Evolutionary conservation across 2,329 filamentous ascomycete genomes (phyloP).

Genomic region (Passalora sequoiae): DNA sequence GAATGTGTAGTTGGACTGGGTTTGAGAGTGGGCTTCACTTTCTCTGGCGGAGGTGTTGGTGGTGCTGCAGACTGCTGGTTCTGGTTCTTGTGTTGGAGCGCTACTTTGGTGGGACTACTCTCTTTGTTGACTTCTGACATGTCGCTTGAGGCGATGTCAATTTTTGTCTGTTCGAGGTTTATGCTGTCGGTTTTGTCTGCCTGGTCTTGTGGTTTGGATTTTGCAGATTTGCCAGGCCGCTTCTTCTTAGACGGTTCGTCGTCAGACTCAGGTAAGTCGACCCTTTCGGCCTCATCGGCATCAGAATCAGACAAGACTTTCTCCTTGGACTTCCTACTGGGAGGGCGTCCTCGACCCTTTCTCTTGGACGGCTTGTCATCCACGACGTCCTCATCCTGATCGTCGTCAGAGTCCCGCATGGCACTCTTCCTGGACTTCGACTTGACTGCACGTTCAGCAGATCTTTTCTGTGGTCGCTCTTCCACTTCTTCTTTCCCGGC

Average conservation of each 20-base stretch:
- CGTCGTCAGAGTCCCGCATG: constrained; percentile 12
- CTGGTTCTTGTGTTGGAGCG: constrained; percentile 6
- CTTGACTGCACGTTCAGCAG: too few species aligned
- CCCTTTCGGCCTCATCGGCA: constrained; percentile 17
- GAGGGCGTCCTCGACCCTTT: neutral
- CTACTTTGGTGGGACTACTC: constrained; percentile 7
- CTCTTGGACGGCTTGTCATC: neutral
- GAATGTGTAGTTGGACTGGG: constrained; percentile 17
- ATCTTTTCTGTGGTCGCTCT: neutral
- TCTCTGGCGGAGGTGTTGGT: constrained; percentile 3
- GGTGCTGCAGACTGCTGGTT: neutral
- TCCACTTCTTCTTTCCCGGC: constrained; percentile 6
- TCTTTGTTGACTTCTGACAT: neutral
- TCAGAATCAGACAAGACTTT: constrained; percentile 18
- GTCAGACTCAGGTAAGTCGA: constrained; percentile 7
- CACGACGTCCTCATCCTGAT: neutral
- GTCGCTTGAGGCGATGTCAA: constrained; percentile 1
- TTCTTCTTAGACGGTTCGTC: constrained; percentile 38
- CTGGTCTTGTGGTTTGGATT: constrained; percentile 8
- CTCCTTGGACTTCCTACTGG: neutral
- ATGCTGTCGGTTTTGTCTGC: constrained; percentile 1
- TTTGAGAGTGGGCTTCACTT: constrained; percentile 3
- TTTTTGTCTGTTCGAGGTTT: neutral
- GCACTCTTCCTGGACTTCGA: too few species aligned
- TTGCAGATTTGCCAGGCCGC: constrained; percentile 35